These are phyloP conservation scores for Penicillium alfredii DNA, from an alignment of 495 filamentous ascomycete genomes.

Conservation along the genomic window DNA sequence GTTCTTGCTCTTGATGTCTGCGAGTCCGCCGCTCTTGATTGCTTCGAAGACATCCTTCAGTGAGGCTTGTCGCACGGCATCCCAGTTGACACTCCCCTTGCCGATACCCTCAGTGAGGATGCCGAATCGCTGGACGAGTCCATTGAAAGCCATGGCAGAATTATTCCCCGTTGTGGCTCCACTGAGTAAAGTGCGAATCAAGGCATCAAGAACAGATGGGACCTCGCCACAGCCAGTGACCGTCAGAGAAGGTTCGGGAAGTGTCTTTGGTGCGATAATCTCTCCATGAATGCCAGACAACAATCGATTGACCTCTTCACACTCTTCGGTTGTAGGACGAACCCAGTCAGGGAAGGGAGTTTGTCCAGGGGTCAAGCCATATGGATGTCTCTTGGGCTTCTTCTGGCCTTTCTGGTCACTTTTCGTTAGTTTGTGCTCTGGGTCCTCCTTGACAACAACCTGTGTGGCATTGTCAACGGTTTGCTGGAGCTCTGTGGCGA, in stretches of 20 bases:
- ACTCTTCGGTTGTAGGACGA: slow-evolving; percentile 65
- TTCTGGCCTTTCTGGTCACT: slow-evolving; percentile 12
- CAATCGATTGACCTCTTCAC: slow-evolving; percentile 65
- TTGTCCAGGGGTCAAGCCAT: slow-evolving; percentile 38
- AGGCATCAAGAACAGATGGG: slow-evolving; percentile 81
- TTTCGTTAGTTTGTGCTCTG: slow-evolving; percentile 11
- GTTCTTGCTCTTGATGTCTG: slow-evolving; percentile 61
- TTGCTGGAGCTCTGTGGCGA: slow-evolving; percentile 12
- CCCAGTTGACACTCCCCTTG: slow-evolving; percentile 81
- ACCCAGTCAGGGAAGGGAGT: slow-evolving; percentile 65
- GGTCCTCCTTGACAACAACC: background rate
- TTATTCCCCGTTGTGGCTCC: slow-evolving; percentile 65
- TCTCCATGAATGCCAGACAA: slow-evolving; percentile 63
- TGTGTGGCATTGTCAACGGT: slow-evolving; percentile 18
- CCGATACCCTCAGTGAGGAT: slow-evolving; percentile 53
- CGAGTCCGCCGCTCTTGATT: slow-evolving; percentile 67
- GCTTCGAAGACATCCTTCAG: slow-evolving; percentile 60
- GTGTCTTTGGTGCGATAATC: slow-evolving; percentile 56
- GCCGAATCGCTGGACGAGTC: slow-evolving; percentile 65
- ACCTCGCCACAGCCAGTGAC: slow-evolving; percentile 91
- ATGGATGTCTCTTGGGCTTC: slow-evolving; percentile 21
- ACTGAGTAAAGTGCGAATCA: slow-evolving; percentile 76
- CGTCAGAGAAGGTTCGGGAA: slow-evolving; percentile 71
- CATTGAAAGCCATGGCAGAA: slow-evolving; percentile 63
- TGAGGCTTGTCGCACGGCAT: slow-evolving; percentile 62